A percentile compares a stretch with the other conserved stretches of the same genome.
phyloP scores from a whole-genome alignment of 495 filamentous ascomycete species.

The Thermothielavioides terrestris region DNA sequence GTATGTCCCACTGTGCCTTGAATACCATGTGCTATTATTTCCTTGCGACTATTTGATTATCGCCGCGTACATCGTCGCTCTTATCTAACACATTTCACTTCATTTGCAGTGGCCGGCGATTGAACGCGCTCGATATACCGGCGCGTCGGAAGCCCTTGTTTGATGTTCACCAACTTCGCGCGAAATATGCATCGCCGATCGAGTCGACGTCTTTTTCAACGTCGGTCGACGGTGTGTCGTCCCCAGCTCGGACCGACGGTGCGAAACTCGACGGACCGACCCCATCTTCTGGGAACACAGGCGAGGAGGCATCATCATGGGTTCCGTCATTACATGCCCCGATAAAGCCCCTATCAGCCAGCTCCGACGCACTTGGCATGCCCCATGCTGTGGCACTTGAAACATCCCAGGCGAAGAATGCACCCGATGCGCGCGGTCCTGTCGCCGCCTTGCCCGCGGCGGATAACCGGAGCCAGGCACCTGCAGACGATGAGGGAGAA shows the following conservation, averaged over 20 bases:
- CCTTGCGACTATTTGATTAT: slow-evolving; percentile 17
- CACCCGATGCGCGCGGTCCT: too few relatives aligned
- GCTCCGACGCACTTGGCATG: background rate
- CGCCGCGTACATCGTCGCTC: slow-evolving; percentile 6
- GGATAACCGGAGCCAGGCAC: background rate
- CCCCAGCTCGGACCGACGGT: background rate
- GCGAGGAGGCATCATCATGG: background rate
- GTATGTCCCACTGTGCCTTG: slow-evolving; percentile 45
- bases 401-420: background rate
- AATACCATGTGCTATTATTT: slow-evolving; percentile 7
- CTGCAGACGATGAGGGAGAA: background rate
- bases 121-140: slow-evolving; percentile 65
- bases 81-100: slow-evolving; percentile 5
- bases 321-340: background rate
- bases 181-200: slow-evolving; percentile 12
- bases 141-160: slow-evolving; percentile 41
- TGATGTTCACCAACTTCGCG: slow-evolving; percentile 12
- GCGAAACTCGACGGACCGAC: background rate
- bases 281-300: background rate
- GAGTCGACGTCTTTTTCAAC: slow-evolving; percentile 13
- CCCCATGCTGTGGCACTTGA: background rate
- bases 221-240: slow-evolving; percentile 6
- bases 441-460: too few relatives aligned
- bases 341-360: background rate
- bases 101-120: slow-evolving; percentile 53